phyloP scores from a whole-genome alignment of 2,329 filamentous ascomycete species.

The Penicillium corylophilum region DNA sequence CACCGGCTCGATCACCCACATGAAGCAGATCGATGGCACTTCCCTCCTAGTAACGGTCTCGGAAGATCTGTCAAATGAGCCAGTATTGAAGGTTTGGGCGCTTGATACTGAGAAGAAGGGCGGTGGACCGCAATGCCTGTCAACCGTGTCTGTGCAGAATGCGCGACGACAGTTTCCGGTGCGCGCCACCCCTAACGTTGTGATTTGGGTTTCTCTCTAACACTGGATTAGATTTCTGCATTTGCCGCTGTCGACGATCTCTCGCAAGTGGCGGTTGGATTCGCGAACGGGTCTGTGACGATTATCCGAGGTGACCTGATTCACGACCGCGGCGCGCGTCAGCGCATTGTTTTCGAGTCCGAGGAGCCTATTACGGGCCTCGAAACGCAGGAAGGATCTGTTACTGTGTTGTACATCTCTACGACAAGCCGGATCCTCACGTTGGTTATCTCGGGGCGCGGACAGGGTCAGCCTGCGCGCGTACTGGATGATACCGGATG shows the following conservation, averaged over 20 bases:
- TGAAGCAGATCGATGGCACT: constrained; percentile 87
- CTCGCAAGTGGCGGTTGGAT: constrained; percentile 89
- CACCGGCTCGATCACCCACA: constrained; percentile 72
- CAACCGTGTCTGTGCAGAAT: constrained; percentile 82
- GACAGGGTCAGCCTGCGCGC: constrained; percentile 83
- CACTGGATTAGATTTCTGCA: constrained; percentile 61
- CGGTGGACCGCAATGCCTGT: constrained; percentile 81
- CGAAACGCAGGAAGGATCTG: constrained; percentile 64
- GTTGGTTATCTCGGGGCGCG: constrained; percentile 80
- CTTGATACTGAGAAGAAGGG: constrained; percentile 95
- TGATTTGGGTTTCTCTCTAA: not conserved
- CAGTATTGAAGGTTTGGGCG: constrained; percentile 94
- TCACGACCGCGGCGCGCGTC: constrained; percentile 89
- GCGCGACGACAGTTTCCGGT: constrained; percentile 91
- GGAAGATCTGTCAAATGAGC: constrained; percentile 85
- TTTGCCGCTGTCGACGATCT: constrained; percentile 85
- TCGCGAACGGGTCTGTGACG: constrained; percentile 91
- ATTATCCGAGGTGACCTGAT: constrained; percentile 92
- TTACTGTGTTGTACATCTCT: constrained; percentile 83
- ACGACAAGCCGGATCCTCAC: constrained; percentile 87
- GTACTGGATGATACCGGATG: constrained; percentile 88
- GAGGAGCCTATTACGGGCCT: constrained; percentile 95
- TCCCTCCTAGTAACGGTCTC: constrained; percentile 75
- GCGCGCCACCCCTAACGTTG: constrained; percentile 25
- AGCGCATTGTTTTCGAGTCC: constrained; percentile 92